phyloP scores from a whole-genome alignment of 73 alveolate species.

The Paramecium primaurelia region DNA sequence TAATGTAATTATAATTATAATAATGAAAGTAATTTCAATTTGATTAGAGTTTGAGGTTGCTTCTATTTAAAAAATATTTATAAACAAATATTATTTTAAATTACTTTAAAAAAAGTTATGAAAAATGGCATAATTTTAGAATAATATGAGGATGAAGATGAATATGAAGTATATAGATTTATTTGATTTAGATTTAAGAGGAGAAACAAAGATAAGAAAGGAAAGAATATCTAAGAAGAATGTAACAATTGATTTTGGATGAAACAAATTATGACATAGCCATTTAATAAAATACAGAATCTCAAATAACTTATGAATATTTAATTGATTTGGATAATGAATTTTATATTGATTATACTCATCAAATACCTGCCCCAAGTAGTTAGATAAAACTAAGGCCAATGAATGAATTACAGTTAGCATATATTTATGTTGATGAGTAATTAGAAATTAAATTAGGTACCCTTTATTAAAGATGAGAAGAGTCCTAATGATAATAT shows the following conservation, averaged over 20 bases:
- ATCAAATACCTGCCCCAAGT: not conserved
- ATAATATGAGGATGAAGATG: not conserved
- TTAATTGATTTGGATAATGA: not conserved
- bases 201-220: not conserved
- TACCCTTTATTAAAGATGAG: not conserved
- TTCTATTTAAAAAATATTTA: not conserved
- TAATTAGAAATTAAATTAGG: not conserved
- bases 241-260: not conserved
- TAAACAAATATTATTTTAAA: not conserved
- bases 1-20: not conserved
- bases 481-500: not conserved
- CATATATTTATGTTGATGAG: conserved; percentile 21
- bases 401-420: conserved; percentile 20
- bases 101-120: not conserved
- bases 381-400: conserved; percentile 5
- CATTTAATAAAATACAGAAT: not conserved
- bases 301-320: not conserved
- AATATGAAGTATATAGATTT: not conserved
- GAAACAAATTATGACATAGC: not conserved
- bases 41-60: not conserved
- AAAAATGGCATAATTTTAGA: not conserved
- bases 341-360: not conserved
- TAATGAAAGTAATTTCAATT: not conserved
- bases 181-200: not conserved
- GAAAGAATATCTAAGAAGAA: not conserved